These are phyloP conservation scores for Lactarius tabidus DNA, from an alignment of 768 basidiomycete species.

Conservation along the genomic window DNA sequence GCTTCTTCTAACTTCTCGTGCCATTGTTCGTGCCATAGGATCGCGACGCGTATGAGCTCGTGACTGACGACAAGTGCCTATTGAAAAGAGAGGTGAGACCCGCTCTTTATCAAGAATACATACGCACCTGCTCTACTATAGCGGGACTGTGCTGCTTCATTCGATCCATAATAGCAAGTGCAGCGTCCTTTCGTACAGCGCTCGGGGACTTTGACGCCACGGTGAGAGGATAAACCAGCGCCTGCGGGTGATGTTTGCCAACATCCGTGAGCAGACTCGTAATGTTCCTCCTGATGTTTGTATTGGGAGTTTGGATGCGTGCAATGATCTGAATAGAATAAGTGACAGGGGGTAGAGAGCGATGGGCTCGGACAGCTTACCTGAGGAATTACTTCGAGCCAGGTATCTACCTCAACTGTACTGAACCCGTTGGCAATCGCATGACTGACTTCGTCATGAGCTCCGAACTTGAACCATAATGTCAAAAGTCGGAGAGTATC, in stretches of 20 bases:
- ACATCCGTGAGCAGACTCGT: slow-evolving; percentile 85
- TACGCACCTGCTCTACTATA: slow-evolving; percentile 78
- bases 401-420: slow-evolving; percentile 91
- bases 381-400: slow-evolving; percentile 98
- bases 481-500: slow-evolving; percentile 92
- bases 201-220: slow-evolving; percentile 97
- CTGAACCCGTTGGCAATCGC: slow-evolving; percentile 86
- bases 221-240: slow-evolving; percentile 90
- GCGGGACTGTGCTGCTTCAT: slow-evolving; percentile 88
- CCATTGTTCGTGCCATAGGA: slow-evolving; percentile 99
- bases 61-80: slow-evolving; percentile 85
- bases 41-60: slow-evolving; percentile 95
- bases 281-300: slow-evolving; percentile 84
- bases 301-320: slow-evolving; percentile 91
- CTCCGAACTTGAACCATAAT: slow-evolving; percentile 97
- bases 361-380: slow-evolving; percentile 38
- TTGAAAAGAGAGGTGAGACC: slow-evolving; percentile 8
- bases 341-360: background rate
- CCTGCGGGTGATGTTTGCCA: slow-evolving; percentile 96
- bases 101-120: background rate
- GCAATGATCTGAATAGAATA: slow-evolving; percentile 79
- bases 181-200: slow-evolving; percentile 72
- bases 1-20: slow-evolving; percentile 98
- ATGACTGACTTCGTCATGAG: slow-evolving; percentile 82
- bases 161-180: slow-evolving; percentile 80